These are phyloP conservation scores for Fusarium subtropicale DNA, from an alignment of 2,329 filamentous ascomycete species.

Conservation along the genomic window DNA sequence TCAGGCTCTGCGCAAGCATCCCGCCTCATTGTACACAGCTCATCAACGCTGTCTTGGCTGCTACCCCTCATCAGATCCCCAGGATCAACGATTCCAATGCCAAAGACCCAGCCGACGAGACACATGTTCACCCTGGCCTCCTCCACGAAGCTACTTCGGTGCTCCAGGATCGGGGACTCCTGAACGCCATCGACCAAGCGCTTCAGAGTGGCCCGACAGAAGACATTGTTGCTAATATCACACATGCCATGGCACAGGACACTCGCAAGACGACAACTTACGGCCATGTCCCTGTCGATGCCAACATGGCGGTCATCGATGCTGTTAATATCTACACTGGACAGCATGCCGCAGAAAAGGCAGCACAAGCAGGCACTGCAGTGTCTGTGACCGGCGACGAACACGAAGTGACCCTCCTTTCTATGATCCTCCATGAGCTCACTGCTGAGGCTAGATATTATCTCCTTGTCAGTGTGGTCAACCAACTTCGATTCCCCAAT, in stretches of 20 bases:
- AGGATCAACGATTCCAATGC: slow-evolving; percentile 78
- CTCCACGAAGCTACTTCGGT: slow-evolving; percentile 71
- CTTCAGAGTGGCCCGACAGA: slow-evolving; percentile 72
- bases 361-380: slow-evolving; percentile 68
- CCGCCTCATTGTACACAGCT: slow-evolving; percentile 88
- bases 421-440: slow-evolving; percentile 80
- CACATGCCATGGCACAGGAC: slow-evolving; percentile 75
- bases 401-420: slow-evolving; percentile 76
- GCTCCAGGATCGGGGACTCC: slow-evolving; percentile 65
- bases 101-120: slow-evolving; percentile 81
- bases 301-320: slow-evolving; percentile 79
- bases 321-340: slow-evolving; percentile 87
- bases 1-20: slow-evolving; percentile 82
- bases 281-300: slow-evolving; percentile 73
- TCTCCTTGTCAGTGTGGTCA: slow-evolving; percentile 84
- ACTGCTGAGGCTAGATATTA: slow-evolving; percentile 85
- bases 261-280: slow-evolving; percentile 70
- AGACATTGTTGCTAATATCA: slow-evolving; percentile 80
- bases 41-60: slow-evolving; percentile 87
- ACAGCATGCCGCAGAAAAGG: slow-evolving; percentile 73
- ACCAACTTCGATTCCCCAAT: slow-evolving; percentile 92
- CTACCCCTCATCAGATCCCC: slow-evolving; percentile 76
- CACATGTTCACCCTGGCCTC: slow-evolving; percentile 73
- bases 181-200: slow-evolving; percentile 70
- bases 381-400: slow-evolving; percentile 58